phyloP scores from a whole-genome alignment of 257 asterid species.

The Nicotiana tabacum region DNA sequence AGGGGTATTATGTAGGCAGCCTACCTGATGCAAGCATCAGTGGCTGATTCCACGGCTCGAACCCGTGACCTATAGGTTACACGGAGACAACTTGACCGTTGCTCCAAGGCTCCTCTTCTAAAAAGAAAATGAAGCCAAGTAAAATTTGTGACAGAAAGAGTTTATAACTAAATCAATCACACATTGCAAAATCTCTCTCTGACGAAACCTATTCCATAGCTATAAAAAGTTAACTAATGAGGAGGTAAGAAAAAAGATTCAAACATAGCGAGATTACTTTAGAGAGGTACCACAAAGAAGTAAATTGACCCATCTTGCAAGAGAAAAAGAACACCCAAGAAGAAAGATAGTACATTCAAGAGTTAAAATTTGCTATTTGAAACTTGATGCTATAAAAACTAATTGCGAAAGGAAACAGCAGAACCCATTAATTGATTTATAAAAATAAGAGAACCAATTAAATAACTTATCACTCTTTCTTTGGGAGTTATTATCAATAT shows the following conservation, averaged over 20 bases:
- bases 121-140: not conserved
- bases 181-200: not conserved
- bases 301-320: not conserved
- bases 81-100: too few species aligned
- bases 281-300: too few species aligned
- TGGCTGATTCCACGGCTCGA: too few species aligned
- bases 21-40: too few species aligned
- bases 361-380: not conserved
- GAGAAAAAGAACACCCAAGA: not conserved
- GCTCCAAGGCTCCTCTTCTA: too few species aligned
- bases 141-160: not conserved
- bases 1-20: too few species aligned
- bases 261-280: not conserved
- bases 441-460: not conserved
- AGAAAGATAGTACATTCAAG: not conserved
- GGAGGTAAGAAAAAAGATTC: slow-evolving; percentile 3
- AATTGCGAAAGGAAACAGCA: not conserved
- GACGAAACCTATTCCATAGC: not conserved
- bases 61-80: too few species aligned
- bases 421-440: not conserved
- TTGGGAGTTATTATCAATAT: not conserved
- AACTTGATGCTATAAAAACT: not conserved
- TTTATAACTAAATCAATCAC: not conserved
- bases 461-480: not conserved
- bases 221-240: not conserved